Conservation (phyloP, 441 rosid genomes). For the Mallotus japonicus region DNA sequence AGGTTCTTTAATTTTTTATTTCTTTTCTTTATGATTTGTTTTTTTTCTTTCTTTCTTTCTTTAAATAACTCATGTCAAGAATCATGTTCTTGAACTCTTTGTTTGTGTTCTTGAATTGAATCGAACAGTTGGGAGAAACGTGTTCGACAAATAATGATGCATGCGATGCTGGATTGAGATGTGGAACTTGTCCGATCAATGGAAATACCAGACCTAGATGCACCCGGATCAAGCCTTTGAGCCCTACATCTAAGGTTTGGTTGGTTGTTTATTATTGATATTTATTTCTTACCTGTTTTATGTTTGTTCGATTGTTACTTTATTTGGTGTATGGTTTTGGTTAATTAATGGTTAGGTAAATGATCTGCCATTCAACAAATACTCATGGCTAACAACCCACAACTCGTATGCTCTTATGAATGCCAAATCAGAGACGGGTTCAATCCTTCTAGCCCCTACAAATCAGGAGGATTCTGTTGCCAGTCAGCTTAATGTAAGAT, state of each 20-base stretch:
- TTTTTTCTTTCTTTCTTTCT: no score
- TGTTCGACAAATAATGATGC: slow-evolving; percentile 48
- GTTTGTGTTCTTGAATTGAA: not conserved
- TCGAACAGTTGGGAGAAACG: slow-evolving; percentile 72
- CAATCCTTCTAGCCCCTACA: slow-evolving; percentile 44
- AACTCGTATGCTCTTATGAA: slow-evolving; percentile 64
- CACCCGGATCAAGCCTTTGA: slow-evolving; percentile 59
- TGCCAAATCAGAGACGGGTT: slow-evolving; percentile 47
- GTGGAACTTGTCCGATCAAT: slow-evolving; percentile 63
- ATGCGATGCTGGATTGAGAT: slow-evolving; percentile 73
- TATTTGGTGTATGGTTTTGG: not conserved
- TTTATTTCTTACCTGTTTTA: not conserved
- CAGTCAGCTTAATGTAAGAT: slow-evolving; percentile 66
- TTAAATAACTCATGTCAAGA: not conserved
- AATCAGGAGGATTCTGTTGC: slow-evolving; percentile 90
- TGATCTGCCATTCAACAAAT: slow-evolving; percentile 79
- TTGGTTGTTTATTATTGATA: not conserved
- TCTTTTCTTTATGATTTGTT: not conserved
- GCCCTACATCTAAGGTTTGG: slow-evolving; percentile 68
- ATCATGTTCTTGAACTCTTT: not conserved
- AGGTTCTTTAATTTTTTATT: slow-evolving; percentile 35
- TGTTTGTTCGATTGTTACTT: not conserved
- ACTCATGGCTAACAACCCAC: slow-evolving; percentile 91
- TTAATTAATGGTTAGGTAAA: slow-evolving; percentile 74
- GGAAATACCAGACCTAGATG: slow-evolving; percentile 84